Base-by-base conservation (phyloP, 2,329 filamentous ascomycete genomes). In the Phaeosphaeriaceae sp. region DNA sequence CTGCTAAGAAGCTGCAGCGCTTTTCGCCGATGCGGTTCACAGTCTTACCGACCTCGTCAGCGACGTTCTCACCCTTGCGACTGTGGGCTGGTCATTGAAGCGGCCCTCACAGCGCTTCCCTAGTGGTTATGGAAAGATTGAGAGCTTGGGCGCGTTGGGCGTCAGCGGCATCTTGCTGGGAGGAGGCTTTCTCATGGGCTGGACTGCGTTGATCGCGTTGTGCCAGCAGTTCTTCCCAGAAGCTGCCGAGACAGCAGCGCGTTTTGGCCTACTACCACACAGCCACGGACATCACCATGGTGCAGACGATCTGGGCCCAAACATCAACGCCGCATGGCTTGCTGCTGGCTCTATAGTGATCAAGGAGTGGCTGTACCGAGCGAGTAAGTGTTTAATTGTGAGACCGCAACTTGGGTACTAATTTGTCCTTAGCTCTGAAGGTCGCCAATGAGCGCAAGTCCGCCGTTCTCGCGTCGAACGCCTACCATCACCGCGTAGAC, bases 311-410 rank as follows among this genome's bases (percentile, higher is more conserved):
- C 80, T 86, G 36, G 86, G 88, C 1, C 95, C 95, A 0, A 96
- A 92, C 77, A 86, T 99, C 65, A 93, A 98, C 76, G 95, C 95
- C 21, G 94, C 92, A 7, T 99, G 95, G 95, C 81, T 99, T 58
- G 94, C 95, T 36, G 90, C 87, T 42, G 94, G 92, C 20, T 97
- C 92, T 1, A 95, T 99, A 56, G 78, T 92, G 24, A 83, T 98
- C 70, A 99, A 99, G 80, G 95, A 99, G 79, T 99, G 93, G 92
- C 83, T 99, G 24, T 99, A 98, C 76, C 89, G 91, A 82, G 92
- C 94, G 63, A 99, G 94, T 95, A 88, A 57, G 76, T 57, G 41
- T 22, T 19, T 19, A 40, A 36, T 7, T 17, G 3, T 7, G 9
- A 3, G 6, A n/a, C 45, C 21, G 21, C 2, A 31, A 42, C 24